Evolutionary conservation across 1,139 yeast genomes (phyloP), one percentile per base, ranked within the genome.

Genomic region (Diutina mesorugosa): DNA sequence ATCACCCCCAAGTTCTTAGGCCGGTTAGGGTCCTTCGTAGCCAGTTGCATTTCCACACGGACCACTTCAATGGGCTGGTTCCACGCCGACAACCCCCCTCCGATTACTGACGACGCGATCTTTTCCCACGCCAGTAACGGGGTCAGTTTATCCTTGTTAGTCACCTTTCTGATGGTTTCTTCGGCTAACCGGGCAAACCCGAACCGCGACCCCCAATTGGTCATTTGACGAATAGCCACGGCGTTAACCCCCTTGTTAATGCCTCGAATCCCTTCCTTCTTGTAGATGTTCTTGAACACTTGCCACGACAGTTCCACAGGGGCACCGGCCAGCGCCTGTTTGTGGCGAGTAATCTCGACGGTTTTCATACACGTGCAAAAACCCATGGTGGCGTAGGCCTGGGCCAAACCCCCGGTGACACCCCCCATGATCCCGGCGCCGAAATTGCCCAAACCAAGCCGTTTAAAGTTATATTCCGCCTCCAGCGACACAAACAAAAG

Each of bases 1-100:
- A 76, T 70, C 52, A 93, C 96, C 57, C 87, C 82, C 70, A 93
- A 79, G 61, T 91, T 90, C 75, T 88, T 86, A 58, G 98, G 99
- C 73, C 98, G 87, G 69, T 90, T 90, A 63, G 98, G 97, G 72
- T 93, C 98, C 56, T 72, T 76, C 26, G 95, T 90, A 74, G 87
- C 87, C 59, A 95, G 86, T 74, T 93, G 99, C 98, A 93, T 91
- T 74, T 93, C 99, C 41, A 93, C 96, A 72, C 99, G 84, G 62
- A 90, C 87, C 59, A 93, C 98, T 74, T 93, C 99, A 66, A 93
- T 90, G 51, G 99, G 99, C 73, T 93, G 99, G 73, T 93, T 93
- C 98, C 99, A 93, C 26, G 98, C 97, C 61, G 95, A 85, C 62
- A 95, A 80, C 61, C 97, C 97, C 74, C 99, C 99, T 80, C 98